Percentiles rank a stretch among this genome's conserved stretches.
Evolutionary conservation across 495 filamentous ascomycete genomes (phyloP).

Genomic region (Tricharina praecox): DNA sequence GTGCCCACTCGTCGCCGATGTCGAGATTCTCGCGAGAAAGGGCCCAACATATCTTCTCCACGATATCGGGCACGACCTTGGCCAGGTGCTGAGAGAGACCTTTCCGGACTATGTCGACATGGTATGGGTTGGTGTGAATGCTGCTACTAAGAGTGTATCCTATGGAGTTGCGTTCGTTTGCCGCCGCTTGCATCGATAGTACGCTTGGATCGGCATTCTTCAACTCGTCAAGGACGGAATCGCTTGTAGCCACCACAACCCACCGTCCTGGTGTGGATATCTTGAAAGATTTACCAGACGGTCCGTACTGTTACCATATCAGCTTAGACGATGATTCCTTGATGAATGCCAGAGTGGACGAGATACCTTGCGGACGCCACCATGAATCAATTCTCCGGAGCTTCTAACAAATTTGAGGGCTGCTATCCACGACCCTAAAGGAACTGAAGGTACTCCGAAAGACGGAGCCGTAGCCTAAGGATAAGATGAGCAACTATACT

Average conservation of each 20-base stretch:
- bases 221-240: not conserved
- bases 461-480: too few species aligned
- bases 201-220: constrained; percentile 4
- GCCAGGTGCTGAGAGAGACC: constrained; percentile 5
- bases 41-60: constrained; percentile 2
- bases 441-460: not conserved
- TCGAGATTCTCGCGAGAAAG: not conserved
- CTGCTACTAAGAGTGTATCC: constrained; percentile 7
- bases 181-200: constrained; percentile 14
- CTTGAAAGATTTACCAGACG: constrained; percentile 7
- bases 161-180: constrained; percentile 16
- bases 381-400: constrained; percentile 10
- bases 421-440: constrained; percentile 7
- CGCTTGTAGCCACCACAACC: not conserved
- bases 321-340: not conserved
- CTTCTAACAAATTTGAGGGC: constrained; percentile 11
- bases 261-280: not conserved
- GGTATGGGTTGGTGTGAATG: constrained; percentile 8
- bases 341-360: not conserved
- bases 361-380: constrained; percentile 11
- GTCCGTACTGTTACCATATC: not conserved
- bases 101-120: constrained; percentile 3
- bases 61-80: constrained; percentile 1
- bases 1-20: constrained; percentile 5
- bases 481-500: too few species aligned